Evolutionary conservation across 2,329 filamentous ascomycete genomes (phyloP), one percentile per base, ranked within the genome.

Genomic region (Pseudocercospora musae): DNA sequence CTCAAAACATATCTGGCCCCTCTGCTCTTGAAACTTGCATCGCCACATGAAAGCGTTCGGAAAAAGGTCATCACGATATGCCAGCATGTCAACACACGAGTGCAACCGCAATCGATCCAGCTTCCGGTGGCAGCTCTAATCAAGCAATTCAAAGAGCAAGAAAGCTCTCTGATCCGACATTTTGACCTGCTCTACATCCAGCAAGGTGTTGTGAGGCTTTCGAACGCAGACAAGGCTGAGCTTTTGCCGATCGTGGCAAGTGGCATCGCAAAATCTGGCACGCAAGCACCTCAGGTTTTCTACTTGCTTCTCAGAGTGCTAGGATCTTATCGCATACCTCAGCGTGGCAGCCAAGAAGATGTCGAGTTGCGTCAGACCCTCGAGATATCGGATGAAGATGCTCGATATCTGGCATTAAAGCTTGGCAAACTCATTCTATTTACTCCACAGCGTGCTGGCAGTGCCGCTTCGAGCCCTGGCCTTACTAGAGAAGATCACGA

Each of bases 101-200:
- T 87, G 67, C 84, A 86, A 73, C 78, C 84, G 67, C 78, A 80
- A 73, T 81, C 82, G 8, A 87, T 97, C 66, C 83, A 93, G 58
- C 81, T 99, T 5, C 95, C 95, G 0, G 92, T 98, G 11, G 84
- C 86, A n/a, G 86, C 88, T 15, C 82, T 99, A 18, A 77, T 98
- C 59, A 89, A 92, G 69, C 95, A 98, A 75, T 97, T 96, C 82
- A 96, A 96, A 76, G 86, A 90, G 21, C 86, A 86, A 40, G 66
- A 87, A 42, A 89, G 88, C 11, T 81, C 88, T 0, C 82, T 97
- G 40, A 86, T 99, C 67, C 89, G 91, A 66, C 91, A 96, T 73
- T 90, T 97, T 69, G 93, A 98, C 76, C 80, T 98, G 44, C 83
- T 90, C 18, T 96, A 96, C 73, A 89, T 97, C 40, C 91, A 96